Conservation (phyloP, 2,329 filamentous ascomycete species). For the Penicillium sp. region DNA sequence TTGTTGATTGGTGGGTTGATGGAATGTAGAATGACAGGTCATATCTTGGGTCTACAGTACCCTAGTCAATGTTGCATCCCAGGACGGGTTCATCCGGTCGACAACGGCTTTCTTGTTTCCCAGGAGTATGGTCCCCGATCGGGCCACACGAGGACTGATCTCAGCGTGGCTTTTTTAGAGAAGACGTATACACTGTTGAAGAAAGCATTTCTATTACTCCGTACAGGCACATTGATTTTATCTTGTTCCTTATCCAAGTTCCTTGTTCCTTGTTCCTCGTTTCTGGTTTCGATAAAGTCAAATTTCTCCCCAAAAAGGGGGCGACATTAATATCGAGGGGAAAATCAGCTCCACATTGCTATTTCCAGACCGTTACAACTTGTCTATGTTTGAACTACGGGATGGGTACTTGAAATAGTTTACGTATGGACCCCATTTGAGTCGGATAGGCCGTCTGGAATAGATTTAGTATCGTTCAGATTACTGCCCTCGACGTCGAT, state of each 20-base stretch:
- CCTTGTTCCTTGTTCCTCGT: neutral
- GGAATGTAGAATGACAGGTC: constrained; percentile 18
- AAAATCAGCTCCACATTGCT: neutral
- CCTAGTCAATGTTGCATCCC: constrained; percentile 28
- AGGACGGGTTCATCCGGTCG: constrained; percentile 21
- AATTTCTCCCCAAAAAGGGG: neutral
- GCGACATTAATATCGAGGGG: neutral
- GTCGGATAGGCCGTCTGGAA: constrained; percentile 13
- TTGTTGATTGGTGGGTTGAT: constrained; percentile 26
- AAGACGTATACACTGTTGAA: neutral
- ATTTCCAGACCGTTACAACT: neutral
- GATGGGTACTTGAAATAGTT: neutral
- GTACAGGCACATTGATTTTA: neutral
- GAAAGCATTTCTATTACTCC: neutral
- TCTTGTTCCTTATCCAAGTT: neutral
- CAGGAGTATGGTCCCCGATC: constrained; percentile 23
- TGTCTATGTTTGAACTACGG: too few relatives aligned
- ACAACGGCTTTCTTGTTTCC: constrained; percentile 24
- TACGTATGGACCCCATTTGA: neutral
- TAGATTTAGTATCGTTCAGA: constrained; percentile 19
- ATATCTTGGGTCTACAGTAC: constrained; percentile 26
- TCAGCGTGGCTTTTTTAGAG: constrained; percentile 15
- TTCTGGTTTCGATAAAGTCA: neutral
- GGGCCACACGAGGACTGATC: constrained; percentile 25
- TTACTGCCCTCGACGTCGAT: constrained; percentile 11